phyloP scores from a whole-genome alignment of 164 flowering plant species.

The Nelumbo lutea region DNA sequence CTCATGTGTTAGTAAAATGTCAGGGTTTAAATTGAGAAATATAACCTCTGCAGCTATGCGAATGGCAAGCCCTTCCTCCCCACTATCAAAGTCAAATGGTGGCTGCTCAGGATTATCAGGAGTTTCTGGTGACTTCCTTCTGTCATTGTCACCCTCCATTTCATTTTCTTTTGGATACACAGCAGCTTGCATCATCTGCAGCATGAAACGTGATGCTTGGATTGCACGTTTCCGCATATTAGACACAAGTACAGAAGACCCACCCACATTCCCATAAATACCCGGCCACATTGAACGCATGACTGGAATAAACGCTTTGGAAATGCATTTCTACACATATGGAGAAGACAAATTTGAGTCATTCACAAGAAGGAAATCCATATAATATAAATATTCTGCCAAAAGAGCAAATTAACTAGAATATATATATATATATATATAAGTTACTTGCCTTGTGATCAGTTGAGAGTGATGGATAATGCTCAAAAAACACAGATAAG shows the following conservation, averaged over 20 bases:
- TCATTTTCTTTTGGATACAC: constrained; percentile 42
- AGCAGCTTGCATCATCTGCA: constrained; percentile 94
- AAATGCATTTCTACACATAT: constrained; percentile 60
- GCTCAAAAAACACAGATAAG: constrained; percentile 93
- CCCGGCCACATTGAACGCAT: constrained; percentile 96
- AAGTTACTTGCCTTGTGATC: constrained; percentile 69
- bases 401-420: no score
- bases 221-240: constrained; percentile 76
- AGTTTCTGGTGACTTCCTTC: constrained; percentile 24
- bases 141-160: constrained; percentile 23
- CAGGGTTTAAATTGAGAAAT: background rate
- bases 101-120: constrained; percentile 17
- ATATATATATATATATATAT: background rate
- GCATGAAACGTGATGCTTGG: constrained; percentile 91
- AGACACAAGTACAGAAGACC: constrained; percentile 56
- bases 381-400: no score
- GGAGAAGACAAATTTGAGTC: constrained; percentile 2
- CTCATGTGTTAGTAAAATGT: no score
- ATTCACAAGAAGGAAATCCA: constrained; percentile 1
- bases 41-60: constrained; percentile 81
- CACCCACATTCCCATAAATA: constrained; percentile 57
- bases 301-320: constrained; percentile 75
- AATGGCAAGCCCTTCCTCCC: constrained; percentile 91
- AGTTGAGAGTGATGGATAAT: constrained; percentile 73
- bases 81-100: constrained; percentile 43